Base-by-base conservation (phyloP, 176 grass and related monocot genomes). In the Calamus simplicifolius region DNA sequence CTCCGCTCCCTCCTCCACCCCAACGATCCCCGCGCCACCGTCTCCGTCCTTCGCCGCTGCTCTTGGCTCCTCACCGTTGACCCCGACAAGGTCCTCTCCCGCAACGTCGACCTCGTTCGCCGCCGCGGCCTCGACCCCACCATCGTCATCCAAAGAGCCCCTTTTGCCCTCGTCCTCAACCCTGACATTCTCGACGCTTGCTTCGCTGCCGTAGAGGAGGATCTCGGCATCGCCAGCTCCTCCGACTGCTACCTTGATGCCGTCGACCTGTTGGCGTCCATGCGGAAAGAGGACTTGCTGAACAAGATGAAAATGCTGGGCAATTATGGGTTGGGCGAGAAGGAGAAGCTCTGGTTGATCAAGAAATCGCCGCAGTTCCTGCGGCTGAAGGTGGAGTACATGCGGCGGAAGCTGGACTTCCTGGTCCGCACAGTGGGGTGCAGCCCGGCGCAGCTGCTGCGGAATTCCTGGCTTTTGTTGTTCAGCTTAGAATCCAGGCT, bases 351-450 rank as follows among this genome's bases (percentile, higher is more conserved):
- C 21, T 23, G 21, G 21, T 23, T 23, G 21, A 23, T 23, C 21
- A 23, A 23, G 21, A 23, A 1, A 23, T 23, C 21, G 21, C 21
- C 21, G 21, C 21, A 23, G 21, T 23, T 23, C 21, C 21, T 23
- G 21, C 21, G 21, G 21, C 21, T 23, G 21, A 23, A 23, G 21
- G 18, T 25, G 4, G 62, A 64, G 35, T 19, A 64, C 43, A 51
- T 50, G 0, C 48, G 35, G 13, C 49, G 25, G 48, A 64, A 51
- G 48, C 62, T 64, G 43, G 62, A 64, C 49, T 64, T 64, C 43
- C 16, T 63, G 30, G 8, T 50, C 1, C 5, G 61, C 43, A 63
- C 61, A 5, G 30, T 63, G 18, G 18, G 61, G 6, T 50, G 16
- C n/a, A 63, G 17, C 21, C 21, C 14, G 49, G 8, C 19, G 61